Evolutionary conservation across 805 yeast genomes (phyloP), one percentile per base, ranked within the genome.

Genomic region (Barnettozyma sp.): DNA sequence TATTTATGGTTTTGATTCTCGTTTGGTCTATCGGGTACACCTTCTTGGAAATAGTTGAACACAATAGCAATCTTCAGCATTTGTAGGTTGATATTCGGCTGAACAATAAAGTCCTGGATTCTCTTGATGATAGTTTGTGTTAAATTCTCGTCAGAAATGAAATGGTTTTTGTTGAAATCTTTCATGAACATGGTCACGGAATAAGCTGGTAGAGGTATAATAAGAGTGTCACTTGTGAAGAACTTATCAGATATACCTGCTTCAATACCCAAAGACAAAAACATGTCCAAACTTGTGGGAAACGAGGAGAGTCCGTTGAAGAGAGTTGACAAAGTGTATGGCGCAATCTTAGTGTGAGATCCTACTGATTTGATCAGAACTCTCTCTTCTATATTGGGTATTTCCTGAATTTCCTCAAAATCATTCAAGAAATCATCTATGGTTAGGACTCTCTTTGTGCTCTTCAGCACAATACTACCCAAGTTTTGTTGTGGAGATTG

Each of bases 401-500:
- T 9, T 18, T 45, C 40, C 14, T 38, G 38, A 12, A 23, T 12
- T 2, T 51, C 51, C 31, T 51, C 56, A 30, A 47, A 50, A 36
- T 52, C 56, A 11, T 29, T 22, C 13, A 50, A 46, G 30, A 50
- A 48, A 22, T 52, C 53, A 4, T 44, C 49, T 25, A 52, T 38
- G 0, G 34, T 31, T 10, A 54, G 56, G 4, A 49, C 30, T 30
- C 35, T 44, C 26, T 25, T 23, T 4, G 24, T 12, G 21, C 24
- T 20, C 14, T 29, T 13, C 18, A 3, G 16, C 10, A 17, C 30
- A 27, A 12, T 19, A 7, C n/a, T n/a, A n/a, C 27, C 17, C 10
- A 14, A 18, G 16, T 25, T 25, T 5, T 13, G 17, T 9, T 13
- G 17, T 25, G 27, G 27, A 14, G 27, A 25, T 13, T 25, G 27